Conservation (phyloP, 2,329 filamentous ascomycete genomes). For the Tolypocladium ophioglossoides region DNA sequence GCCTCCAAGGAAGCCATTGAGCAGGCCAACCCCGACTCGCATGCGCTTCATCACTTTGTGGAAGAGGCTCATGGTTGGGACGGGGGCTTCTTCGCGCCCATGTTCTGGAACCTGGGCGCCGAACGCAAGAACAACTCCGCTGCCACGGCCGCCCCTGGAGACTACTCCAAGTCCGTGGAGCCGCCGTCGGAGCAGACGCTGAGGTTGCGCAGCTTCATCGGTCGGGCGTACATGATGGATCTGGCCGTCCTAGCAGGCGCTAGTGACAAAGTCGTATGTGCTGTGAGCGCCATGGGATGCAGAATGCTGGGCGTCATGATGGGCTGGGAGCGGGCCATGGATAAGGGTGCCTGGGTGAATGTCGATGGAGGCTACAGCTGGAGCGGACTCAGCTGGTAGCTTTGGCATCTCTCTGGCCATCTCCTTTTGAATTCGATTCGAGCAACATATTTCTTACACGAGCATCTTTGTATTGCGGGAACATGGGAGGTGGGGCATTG, state of each 20-base stretch:
- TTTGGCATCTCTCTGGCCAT: neutral
- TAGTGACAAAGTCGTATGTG: conserved; percentile 65
- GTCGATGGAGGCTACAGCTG: conserved; percentile 63
- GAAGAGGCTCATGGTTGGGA: conserved; percentile 79
- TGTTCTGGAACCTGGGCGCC: conserved; percentile 69
- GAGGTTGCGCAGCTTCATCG: conserved; percentile 61
- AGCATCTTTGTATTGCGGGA: neutral
- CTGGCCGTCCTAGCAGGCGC: conserved; percentile 59
- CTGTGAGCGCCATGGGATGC: conserved; percentile 63
- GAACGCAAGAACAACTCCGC: conserved; percentile 29
- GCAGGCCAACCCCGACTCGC: conserved; percentile 29
- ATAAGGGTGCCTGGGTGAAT: conserved; percentile 58
- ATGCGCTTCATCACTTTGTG: conserved; percentile 53
- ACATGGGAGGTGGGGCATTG: neutral
- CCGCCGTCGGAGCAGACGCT: conserved; percentile 44
- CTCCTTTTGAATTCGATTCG: conserved; percentile 1
- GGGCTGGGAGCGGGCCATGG: conserved; percentile 65
- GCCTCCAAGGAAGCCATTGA: conserved; percentile 48
- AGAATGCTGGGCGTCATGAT: conserved; percentile 74
- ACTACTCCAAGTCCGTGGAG: conserved; percentile 13
- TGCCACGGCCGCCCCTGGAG: conserved; percentile 12
- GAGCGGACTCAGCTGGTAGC: conserved; percentile 34
- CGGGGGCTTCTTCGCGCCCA: conserved; percentile 71
- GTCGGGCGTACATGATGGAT: conserved; percentile 73
- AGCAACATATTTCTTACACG: neutral